Conservation (phyloP, 305 asterid genomes). For the Solanum chacoense region DNA sequence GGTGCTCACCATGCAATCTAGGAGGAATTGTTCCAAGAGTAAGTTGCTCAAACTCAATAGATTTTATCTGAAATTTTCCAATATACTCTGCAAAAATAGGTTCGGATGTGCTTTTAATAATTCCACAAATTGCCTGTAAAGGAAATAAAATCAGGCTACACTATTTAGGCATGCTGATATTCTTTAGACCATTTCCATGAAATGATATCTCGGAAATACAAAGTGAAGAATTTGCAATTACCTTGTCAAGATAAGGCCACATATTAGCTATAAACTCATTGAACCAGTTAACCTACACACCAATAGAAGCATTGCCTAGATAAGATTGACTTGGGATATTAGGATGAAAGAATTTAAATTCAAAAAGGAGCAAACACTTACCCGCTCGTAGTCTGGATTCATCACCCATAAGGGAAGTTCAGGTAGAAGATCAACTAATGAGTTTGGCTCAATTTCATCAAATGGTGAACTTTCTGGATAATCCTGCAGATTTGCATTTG, state of each 20-base stretch:
- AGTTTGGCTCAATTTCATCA: constrained; percentile 26
- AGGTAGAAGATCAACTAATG: constrained; percentile 41
- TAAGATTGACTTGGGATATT: background rate
- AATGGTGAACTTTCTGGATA: constrained; percentile 12
- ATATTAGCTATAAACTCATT: constrained; percentile 40
- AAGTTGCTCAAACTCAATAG: constrained; percentile 47
- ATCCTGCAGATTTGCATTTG: constrained; percentile 31
- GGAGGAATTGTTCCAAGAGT: constrained; percentile 71
- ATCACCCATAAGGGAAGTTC: constrained; percentile 74
- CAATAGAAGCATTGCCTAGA: background rate
- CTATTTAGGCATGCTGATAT: background rate
- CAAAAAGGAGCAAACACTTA: constrained; percentile 8
- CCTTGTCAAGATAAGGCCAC: constrained; percentile 85
- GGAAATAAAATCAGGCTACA: background rate
- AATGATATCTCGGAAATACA: background rate
- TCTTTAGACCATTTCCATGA: background rate
- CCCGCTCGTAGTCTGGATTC: constrained; percentile 78
- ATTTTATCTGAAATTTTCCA: constrained; percentile 34
- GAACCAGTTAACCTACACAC: constrained; percentile 67
- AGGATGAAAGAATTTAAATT: background rate
- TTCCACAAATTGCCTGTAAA: constrained; percentile 50
- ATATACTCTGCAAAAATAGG: constrained; percentile 46
- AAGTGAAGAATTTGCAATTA: constrained; percentile 2
- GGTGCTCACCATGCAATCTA: constrained; percentile 38
- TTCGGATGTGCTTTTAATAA: constrained; percentile 40